Conservation (phyloP, 352 stramenopile genomes). For the Pythium plurisporium region DNA sequence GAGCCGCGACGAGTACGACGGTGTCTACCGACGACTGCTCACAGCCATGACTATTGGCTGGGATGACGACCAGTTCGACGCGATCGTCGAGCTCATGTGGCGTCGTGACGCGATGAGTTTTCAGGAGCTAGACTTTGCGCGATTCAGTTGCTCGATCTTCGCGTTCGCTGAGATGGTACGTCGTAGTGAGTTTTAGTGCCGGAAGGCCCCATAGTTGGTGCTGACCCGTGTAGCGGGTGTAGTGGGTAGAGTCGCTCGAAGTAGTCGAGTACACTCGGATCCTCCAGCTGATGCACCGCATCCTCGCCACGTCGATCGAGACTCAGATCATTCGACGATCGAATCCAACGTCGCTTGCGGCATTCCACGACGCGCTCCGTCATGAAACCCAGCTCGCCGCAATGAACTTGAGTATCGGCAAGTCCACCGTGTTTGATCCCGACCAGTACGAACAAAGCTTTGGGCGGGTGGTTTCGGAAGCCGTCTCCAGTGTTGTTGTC, state of each 20-base stretch:
- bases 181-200: not conserved
- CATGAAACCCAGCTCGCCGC: constrained; percentile 17
- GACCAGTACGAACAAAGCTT: constrained; percentile 23
- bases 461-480: not conserved
- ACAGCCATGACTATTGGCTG: constrained; percentile 46
- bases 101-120: constrained; percentile 30
- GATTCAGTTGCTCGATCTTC: constrained; percentile 61
- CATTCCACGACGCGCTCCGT: constrained; percentile 22
- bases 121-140: constrained; percentile 30
- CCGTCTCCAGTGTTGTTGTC: not conserved
- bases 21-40: constrained; percentile 33
- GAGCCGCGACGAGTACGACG: constrained; percentile 11
- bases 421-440: constrained; percentile 29
- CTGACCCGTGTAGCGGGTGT: too few species aligned
- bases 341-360: constrained; percentile 22
- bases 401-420: constrained; percentile 25
- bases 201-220: too few species aligned
- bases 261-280: constrained; percentile 30
- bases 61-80: constrained; percentile 33
- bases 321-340: constrained; percentile 9
- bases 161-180: constrained; percentile 49
- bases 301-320: constrained; percentile 3
- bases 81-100: constrained; percentile 37
- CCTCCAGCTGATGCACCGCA: constrained; percentile 20
- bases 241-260: constrained; percentile 31